phyloP scores from a whole-genome alignment of 305 asterid genomes.

The Vinca major region DNA sequence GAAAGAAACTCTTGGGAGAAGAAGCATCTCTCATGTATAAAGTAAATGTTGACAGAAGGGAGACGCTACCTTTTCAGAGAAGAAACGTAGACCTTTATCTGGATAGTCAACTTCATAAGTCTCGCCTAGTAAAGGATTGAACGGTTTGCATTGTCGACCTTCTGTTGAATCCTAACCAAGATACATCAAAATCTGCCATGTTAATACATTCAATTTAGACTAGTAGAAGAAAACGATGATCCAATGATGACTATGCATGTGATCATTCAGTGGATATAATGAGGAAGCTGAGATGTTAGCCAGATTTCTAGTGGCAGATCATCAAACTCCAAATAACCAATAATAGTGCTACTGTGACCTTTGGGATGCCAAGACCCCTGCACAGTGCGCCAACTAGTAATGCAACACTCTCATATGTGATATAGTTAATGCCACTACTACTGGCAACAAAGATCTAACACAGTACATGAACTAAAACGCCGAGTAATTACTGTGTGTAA shows the following conservation, averaged over 20 bases:
- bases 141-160: constrained; percentile 96
- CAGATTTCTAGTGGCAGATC: not conserved
- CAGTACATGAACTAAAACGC: not conserved
- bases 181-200: too few relatives aligned
- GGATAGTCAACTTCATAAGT: constrained; percentile 97
- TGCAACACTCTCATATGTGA: not conserved
- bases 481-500: not conserved
- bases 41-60: constrained; percentile 2
- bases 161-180: too few relatives aligned
- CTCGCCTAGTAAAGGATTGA: constrained; percentile 98
- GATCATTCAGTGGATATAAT: not conserved
- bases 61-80: constrained; percentile 73
- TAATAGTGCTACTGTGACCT: not conserved
- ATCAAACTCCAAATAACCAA: not conserved
- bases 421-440: not conserved
- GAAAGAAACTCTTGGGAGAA: not conserved
- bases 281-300: not conserved
- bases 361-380: not conserved
- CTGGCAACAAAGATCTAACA: not conserved
- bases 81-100: constrained; percentile 79
- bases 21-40: not conserved
- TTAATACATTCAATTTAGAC: too few relatives aligned
- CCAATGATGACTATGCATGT: too few relatives aligned
- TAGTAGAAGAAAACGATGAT: too few relatives aligned
- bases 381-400: not conserved